Base-by-base conservation (phyloP, 768 basidiomycete genomes). In the Kwoniella botswanensis region DNA sequence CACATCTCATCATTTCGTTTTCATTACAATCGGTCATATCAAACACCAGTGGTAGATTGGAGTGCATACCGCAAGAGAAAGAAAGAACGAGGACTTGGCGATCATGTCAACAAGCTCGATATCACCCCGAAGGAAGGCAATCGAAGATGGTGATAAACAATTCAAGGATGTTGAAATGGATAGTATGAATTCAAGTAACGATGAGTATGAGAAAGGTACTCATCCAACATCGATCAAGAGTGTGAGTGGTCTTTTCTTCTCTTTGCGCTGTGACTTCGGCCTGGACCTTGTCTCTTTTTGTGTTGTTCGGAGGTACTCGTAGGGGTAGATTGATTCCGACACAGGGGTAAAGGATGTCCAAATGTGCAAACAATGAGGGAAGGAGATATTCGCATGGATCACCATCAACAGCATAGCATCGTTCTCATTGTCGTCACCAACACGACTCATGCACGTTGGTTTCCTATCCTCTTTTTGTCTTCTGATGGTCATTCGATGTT, bases 71-170 rank as follows among this genome's bases (percentile, higher is more conserved):
- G 42, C 4, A 7, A 42, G 35, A 35, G 35, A 35, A 35, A 35
- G 35, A 61, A 4, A 42, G 7, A 61, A 61, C 35, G 59, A 61
- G 59, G 59, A 61, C 59, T 61, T 44, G 7, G 18, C 41, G 43
- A 22, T 56, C 22, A 67, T 67, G 65, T 56, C 57, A 57, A 57
- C 65, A 50, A 50, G 46, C 56, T 58, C 65, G 65, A 67, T 67
- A 46, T 56, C 65, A n/a, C 65, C 65, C 65, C 56, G 41, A 52
- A 43, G 12, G 43, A 58, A 43, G 24, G 50, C 41, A 54, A 67
- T 67, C 65, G 65, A 67, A 57, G 41, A 46, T 24, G 62, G 46
- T 56, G 22, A 56, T 29, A 56, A 17, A 1, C 21, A 42, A 50
- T n/a, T 44, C 41, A 22, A 62, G 26, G 57, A 58, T 58, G 26